Base-by-base conservation (phyloP, 1,284 basidiomycete species). In the Vanrija humicola region DNA sequence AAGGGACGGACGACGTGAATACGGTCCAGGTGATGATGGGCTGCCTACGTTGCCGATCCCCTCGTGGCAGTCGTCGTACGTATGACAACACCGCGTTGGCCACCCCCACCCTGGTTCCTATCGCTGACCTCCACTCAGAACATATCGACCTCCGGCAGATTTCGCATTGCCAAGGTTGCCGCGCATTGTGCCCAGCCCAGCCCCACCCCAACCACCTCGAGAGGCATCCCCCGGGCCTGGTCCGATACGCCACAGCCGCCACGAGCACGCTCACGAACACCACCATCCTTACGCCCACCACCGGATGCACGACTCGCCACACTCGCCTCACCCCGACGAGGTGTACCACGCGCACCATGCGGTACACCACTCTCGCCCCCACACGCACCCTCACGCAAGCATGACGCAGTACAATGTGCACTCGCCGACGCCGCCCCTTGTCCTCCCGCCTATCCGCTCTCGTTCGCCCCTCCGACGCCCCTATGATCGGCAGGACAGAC, bases 21-120 rank as follows among this genome's bases (percentile, higher is more conserved):
- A 50, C 26, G 38, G 48, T 3, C 38, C 53, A 6, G 59, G 57
- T 3, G 65, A 66, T 23, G 63, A 64, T 39, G 63, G 63, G 0
- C 54, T 62, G 16, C 61, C 57, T 4, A 40, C 48, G 6, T 44
- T 58, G 34, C 58, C 57, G 1, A 25, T 47, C 4, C 47, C 21
- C 18, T 29, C 28, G 19, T 48, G 45, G 12, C 48, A 28, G 6
- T 12, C 18, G 26, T 23, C 97, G 25, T 28, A 26, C 14, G 21
- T 28, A 8, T 26, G 16, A 12, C 18, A 39, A 5, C 25, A 6
- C 48, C 48, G 1, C 39, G 48, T 21, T 18, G 40, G 23, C 48
- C 25, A 28, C 26, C 42, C 39, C n/a, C 38, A 48, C 25, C 39
- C 48, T 6, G 25, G 48, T 21, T 16, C 46, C 12, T 7, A 34